These are phyloP conservation scores for Berkeleyomyces rouxiae DNA, from an alignment of 2,329 filamentous ascomycete genomes.

Conservation along the genomic window DNA sequence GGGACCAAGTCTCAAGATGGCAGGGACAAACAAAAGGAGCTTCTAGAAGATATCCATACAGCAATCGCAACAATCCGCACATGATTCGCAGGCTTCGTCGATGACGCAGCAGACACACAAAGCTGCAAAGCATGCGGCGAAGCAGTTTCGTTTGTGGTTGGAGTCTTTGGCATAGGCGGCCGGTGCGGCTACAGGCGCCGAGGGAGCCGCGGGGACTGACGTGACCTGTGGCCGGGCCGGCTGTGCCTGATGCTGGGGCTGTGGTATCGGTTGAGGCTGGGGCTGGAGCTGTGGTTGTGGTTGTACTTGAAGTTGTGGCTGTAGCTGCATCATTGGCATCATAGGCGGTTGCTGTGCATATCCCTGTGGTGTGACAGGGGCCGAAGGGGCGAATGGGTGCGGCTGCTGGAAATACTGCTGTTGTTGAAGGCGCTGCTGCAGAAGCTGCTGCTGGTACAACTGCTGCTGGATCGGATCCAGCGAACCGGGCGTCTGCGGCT, in stretches of 20 bases:
- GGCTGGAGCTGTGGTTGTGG: background rate
- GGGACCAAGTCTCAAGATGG: no score
- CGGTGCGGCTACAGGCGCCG: background rate
- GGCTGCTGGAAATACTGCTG: background rate
- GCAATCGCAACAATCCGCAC: slow-evolving; percentile 28
- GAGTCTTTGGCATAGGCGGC: background rate
- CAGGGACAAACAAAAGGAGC: no score
- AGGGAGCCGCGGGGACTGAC: background rate
- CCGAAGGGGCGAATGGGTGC: background rate
- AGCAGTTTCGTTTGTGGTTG: slow-evolving; percentile 23
- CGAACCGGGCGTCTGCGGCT: background rate
- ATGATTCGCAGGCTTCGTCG: slow-evolving; percentile 35
- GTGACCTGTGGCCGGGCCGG: background rate
- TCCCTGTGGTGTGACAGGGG: background rate
- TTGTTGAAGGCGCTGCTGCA: background rate
- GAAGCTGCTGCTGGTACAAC: background rate
- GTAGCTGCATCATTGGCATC: background rate
- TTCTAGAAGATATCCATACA: slow-evolving; percentile 17
- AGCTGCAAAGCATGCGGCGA: slow-evolving; percentile 23
- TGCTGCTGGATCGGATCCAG: background rate
- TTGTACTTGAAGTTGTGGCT: slow-evolving; percentile 2
- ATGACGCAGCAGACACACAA: slow-evolving; percentile 35
- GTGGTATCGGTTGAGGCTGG: background rate
- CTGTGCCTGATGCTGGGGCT: background rate
- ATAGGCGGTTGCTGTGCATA: background rate